These are phyloP conservation scores for Psilocybe azurescens DNA, from an alignment of 768 basidiomycete genomes.

Conservation along the genomic window DNA sequence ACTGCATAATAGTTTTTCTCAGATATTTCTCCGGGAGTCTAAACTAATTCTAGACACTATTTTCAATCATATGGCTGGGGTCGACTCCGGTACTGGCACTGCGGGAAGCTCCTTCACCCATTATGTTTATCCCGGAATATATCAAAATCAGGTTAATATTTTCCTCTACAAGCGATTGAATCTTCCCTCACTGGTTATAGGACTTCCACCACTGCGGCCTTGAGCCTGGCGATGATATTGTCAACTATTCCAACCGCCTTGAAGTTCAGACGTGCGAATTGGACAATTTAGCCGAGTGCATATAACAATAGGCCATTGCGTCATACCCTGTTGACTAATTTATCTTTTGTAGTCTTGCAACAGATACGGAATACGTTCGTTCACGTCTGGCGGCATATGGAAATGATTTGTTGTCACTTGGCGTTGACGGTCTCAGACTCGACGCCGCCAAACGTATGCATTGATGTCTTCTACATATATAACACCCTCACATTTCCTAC, in stretches of 20 bases:
- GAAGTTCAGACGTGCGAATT: slow-evolving; percentile 68
- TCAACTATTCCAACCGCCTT: slow-evolving; percentile 53
- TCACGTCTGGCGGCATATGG: slow-evolving; percentile 56
- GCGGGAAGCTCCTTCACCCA: slow-evolving; percentile 58
- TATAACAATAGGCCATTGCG: neutral
- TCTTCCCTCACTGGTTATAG: slow-evolving; percentile 20
- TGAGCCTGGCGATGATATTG: slow-evolving; percentile 55
- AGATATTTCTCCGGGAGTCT: neutral
- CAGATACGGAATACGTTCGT: slow-evolving; percentile 67
- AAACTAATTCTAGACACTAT: slow-evolving; percentile 47
- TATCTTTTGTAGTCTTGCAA: slow-evolving; percentile 51
- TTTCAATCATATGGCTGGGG: slow-evolving; percentile 70
- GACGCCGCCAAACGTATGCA: slow-evolving; percentile 70
- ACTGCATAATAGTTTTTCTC: slow-evolving; percentile 4
- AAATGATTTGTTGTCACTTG: slow-evolving; percentile 66
- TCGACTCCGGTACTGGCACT: slow-evolving; percentile 52
- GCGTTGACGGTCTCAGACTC: slow-evolving; percentile 64
- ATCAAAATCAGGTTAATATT: slow-evolving; percentile 45
- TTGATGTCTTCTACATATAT: neutral
- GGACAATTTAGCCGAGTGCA: slow-evolving; percentile 56
- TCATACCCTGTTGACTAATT: neutral
- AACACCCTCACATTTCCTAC: neutral
- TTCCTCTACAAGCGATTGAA: neutral
- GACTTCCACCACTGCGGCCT: slow-evolving; percentile 73
- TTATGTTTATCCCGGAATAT: slow-evolving; percentile 57